phyloP scores from a whole-genome alignment of 208 protist species.

The Trypanosoma grayi region DNA sequence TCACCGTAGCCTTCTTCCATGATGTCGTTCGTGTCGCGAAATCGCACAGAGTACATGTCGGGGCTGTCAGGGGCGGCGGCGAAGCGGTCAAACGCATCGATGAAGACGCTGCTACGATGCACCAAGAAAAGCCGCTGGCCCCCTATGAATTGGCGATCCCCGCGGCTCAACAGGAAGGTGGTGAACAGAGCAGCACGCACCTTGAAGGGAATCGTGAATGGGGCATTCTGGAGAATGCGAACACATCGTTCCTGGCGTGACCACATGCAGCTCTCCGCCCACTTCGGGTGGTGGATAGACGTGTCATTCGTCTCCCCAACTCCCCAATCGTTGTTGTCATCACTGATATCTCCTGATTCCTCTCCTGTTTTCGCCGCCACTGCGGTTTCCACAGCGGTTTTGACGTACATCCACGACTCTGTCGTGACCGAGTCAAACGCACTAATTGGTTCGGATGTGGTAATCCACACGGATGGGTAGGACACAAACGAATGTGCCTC shows the following conservation, averaged over 20 bases:
- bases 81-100: constrained; percentile 77
- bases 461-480: constrained; percentile 56
- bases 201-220: constrained; percentile 77
- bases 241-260: constrained; percentile 40
- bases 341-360: background rate
- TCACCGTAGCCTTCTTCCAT: constrained; percentile 89
- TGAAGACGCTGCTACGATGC: constrained; percentile 75
- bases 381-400: background rate
- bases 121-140: constrained; percentile 18
- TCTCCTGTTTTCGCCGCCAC: background rate
- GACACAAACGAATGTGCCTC: constrained; percentile 58
- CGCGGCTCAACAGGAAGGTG: constrained; percentile 36
- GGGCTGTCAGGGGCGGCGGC: constrained; percentile 36
- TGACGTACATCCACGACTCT: constrained; percentile 41
- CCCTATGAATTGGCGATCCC: background rate
- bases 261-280: constrained; percentile 34
- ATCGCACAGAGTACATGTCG: constrained; percentile 62
- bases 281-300: constrained; percentile 5
- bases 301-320: background rate
- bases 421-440: constrained; percentile 27
- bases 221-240: constrained; percentile 58
- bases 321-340: constrained; percentile 12
- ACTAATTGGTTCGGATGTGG: constrained; percentile 19
- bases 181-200: constrained; percentile 65
- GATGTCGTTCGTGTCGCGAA: constrained; percentile 31